phyloP scores from a whole-genome alignment of 2,329 filamentous ascomycete genomes.

The Cercospora sp. region DNA sequence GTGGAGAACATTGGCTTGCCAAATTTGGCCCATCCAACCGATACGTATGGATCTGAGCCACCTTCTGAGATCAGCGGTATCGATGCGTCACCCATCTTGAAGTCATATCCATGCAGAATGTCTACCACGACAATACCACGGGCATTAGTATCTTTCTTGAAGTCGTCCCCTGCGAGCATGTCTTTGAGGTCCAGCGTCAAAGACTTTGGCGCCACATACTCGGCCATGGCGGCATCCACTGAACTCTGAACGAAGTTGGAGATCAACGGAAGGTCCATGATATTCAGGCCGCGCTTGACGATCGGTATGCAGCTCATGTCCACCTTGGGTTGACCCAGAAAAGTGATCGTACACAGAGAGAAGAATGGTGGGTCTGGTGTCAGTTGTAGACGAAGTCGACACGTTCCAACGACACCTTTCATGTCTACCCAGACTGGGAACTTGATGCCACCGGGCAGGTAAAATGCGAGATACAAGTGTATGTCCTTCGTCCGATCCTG shows the following conservation, averaged over 20 bases:
- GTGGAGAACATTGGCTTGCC: slow-evolving; percentile 68
- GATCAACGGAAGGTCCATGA: slow-evolving; percentile 74
- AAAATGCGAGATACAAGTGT: slow-evolving; percentile 71
- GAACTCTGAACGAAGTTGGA: slow-evolving; percentile 73
- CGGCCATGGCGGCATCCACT: slow-evolving; percentile 70
- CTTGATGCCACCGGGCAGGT: slow-evolving; percentile 53
- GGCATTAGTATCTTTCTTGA: slow-evolving; percentile 70
- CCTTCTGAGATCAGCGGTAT: slow-evolving; percentile 58
- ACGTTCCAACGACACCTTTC: slow-evolving; percentile 68
- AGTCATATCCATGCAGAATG: slow-evolving; percentile 67
- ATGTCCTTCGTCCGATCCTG: slow-evolving; percentile 68
- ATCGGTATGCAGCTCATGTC: slow-evolving; percentile 69
- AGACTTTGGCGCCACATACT: slow-evolving; percentile 76
- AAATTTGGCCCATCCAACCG: slow-evolving; percentile 75
- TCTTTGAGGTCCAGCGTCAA: slow-evolving; percentile 72
- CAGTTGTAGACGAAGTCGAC: slow-evolving; percentile 69
- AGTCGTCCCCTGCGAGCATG: slow-evolving; percentile 75
- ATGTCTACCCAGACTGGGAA: slow-evolving; percentile 74
- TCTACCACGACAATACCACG: slow-evolving; percentile 66
- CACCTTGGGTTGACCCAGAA: slow-evolving; percentile 73
- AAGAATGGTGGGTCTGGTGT: slow-evolving; percentile 77
- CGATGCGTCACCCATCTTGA: slow-evolving; percentile 68
- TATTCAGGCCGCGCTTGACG: slow-evolving; percentile 66
- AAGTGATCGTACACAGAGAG: slow-evolving; percentile 70
- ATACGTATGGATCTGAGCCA: slow-evolving; percentile 69